phyloP scores from a whole-genome alignment of 768 basidiomycete genomes.

The Royoungia palumana region DNA sequence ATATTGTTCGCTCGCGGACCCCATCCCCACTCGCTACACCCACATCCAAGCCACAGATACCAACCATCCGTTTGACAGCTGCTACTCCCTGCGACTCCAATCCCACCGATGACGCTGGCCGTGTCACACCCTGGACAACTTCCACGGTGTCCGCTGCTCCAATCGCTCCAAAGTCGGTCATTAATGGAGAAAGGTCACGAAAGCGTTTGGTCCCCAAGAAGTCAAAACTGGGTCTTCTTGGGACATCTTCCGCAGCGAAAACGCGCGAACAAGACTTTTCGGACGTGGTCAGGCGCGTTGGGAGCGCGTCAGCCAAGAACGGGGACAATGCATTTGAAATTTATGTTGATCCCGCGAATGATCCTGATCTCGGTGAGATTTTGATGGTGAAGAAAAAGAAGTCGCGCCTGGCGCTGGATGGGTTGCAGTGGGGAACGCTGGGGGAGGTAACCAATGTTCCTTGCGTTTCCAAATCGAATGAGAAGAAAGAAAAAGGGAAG shows the following conservation, averaged over 20 bases:
- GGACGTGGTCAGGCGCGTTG: slow-evolving; percentile 56
- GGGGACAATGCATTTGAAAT: slow-evolving; percentile 64
- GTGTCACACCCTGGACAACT: slow-evolving; percentile 20
- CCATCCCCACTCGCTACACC: slow-evolving; percentile 29
- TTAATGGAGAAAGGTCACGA: slow-evolving; percentile 24
- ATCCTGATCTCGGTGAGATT: slow-evolving; percentile 67
- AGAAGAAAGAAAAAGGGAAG: slow-evolving; percentile 39
- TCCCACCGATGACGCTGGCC: slow-evolving; percentile 27
- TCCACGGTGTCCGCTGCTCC: slow-evolving; percentile 13
- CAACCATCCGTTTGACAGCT: slow-evolving; percentile 67
- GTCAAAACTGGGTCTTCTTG: slow-evolving; percentile 56
- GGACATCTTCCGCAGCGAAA: slow-evolving; percentile 24
- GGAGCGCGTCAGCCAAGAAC: slow-evolving; percentile 17
- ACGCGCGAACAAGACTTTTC: slow-evolving; percentile 48
- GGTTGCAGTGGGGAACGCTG: slow-evolving; percentile 52
- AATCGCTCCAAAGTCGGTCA: slow-evolving; percentile 28
- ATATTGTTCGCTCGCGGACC: slow-evolving; percentile 24
- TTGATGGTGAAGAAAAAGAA: slow-evolving; percentile 78
- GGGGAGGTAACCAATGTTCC: slow-evolving; percentile 62
- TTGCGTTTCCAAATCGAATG: slow-evolving; percentile 23
- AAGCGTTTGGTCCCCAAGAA: slow-evolving; percentile 71
- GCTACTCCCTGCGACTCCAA: slow-evolving; percentile 61
- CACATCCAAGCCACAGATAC: slow-evolving; percentile 34
- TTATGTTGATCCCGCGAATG: slow-evolving; percentile 59
- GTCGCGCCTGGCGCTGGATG: slow-evolving; percentile 56